These are phyloP conservation scores for Exobasidium cylindrosporum DNA, from an alignment of 1,284 basidiomycete genomes.

Conservation along the genomic window DNA sequence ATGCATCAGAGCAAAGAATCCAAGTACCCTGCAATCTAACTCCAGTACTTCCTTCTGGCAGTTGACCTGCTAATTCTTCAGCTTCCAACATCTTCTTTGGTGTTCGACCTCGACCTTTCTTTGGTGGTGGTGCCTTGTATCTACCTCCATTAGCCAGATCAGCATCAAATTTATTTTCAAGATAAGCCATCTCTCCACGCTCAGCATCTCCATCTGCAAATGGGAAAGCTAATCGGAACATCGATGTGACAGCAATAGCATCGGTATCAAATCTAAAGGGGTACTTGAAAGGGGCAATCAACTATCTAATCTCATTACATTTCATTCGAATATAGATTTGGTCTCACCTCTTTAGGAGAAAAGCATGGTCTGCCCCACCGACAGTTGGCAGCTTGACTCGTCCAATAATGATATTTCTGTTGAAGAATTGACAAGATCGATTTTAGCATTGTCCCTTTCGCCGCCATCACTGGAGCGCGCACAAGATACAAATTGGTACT, in stretches of 20 bases:
- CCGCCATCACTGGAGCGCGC: too few species aligned
- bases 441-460: too few species aligned
- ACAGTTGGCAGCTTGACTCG: conserved; percentile 85
- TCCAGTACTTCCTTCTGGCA: conserved; percentile 48
- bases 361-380: conserved; percentile 47
- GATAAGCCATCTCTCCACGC: conserved; percentile 76
- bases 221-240: conserved; percentile 96
- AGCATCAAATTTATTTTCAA: conserved; percentile 75
- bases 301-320: not conserved
- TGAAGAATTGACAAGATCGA: too few species aligned
- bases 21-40: conserved; percentile 80
- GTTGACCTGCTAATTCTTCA: conserved; percentile 22
- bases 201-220: conserved; percentile 75
- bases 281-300: too few species aligned
- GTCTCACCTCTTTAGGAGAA: conserved; percentile 30
- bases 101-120: conserved; percentile 27
- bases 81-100: conserved; percentile 29
- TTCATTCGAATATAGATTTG: not conserved
- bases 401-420: conserved; percentile 74
- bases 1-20: conserved; percentile 73
- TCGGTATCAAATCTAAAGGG: conserved; percentile 86
- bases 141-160: conserved; percentile 75
- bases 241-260: conserved; percentile 90
- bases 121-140: conserved; percentile 58
- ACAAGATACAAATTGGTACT: too few species aligned